Conservation (phyloP, 371 early-diverging fungal genomes). For the Mucor mucedo region DNA sequence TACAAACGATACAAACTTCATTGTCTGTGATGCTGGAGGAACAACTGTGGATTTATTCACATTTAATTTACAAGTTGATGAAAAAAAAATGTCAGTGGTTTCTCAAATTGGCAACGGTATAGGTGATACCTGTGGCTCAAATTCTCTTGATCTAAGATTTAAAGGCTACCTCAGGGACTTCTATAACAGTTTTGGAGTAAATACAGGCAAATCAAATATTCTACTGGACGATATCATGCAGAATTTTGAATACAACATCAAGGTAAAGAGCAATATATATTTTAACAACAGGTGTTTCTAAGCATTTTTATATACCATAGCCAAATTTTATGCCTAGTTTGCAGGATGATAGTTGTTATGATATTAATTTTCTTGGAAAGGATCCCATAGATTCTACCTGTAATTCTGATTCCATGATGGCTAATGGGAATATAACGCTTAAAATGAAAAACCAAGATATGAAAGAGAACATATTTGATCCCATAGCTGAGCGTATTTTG, state of each 20-base stretch:
- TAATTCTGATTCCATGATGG: too few species aligned
- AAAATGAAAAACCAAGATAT: not conserved
- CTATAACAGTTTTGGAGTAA: not conserved
- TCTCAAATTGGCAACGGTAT: slow-evolving; percentile 39
- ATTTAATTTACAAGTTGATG: not conserved
- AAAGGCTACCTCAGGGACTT: not conserved
- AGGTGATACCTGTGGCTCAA: slow-evolving; percentile 55
- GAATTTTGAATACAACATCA: not conserved
- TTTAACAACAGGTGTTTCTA: too few species aligned
- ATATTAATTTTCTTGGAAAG: too few species aligned
- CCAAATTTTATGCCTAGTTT: too few species aligned
- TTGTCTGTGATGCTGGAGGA: slow-evolving; percentile 55
- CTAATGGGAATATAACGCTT: not conserved
- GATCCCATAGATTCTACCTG: too few species aligned
- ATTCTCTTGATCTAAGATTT: slow-evolving; percentile 48
- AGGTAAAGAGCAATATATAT: too few species aligned
- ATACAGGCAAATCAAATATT: not conserved
- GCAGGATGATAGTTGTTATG: too few species aligned
- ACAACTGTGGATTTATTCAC: slow-evolving; percentile 52
- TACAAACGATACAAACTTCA: slow-evolving; percentile 45
- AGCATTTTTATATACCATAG: too few species aligned
- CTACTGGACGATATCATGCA: not conserved
- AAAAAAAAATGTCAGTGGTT: too few species aligned
- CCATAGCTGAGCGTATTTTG: not conserved
- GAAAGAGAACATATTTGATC: not conserved